Evolutionary conservation across 768 basidiomycete genomes (phyloP), one percentile per base, ranked within the genome.

Genomic region (Coprinopsis sp.): DNA sequence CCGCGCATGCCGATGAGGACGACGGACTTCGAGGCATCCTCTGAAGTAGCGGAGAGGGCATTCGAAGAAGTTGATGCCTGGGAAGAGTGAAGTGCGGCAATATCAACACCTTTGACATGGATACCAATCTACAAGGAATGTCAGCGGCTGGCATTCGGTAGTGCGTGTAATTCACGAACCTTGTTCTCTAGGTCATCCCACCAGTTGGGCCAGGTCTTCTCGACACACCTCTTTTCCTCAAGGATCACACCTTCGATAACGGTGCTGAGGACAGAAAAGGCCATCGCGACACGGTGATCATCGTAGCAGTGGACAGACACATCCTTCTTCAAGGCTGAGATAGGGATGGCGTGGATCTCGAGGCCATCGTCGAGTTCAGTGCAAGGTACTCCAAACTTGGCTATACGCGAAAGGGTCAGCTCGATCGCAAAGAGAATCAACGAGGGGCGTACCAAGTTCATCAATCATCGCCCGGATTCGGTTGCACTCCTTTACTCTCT

Each of bases 181-280:
- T 96, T 96, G 71, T 91, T 93, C 61, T 90, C 81, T 21, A 99
- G 73, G 64, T 98, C 96, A 60, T 98, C 96, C 94, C 95, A 99
- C 91, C 94, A 99, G 61, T 93, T 94, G 0, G 96, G 96, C 95
- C 95, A 99, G 0, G 95, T 99, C 78, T 99, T 99, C 67, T 95
- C 95, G 25, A 99, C 96, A 59, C 96, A 97, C 44, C 94, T 76
- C 67, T 95, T 95, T 70, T 98, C 95, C 59, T 97, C 93, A 23
- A 98, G 74, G 53, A 91, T 69, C 2, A 89, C 87, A n/a, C 77
- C 79, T 27, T 74, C 66, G 31, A 91, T 67, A 3, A 91, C 77
- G 3, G 84, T 76, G 16, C 84, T 82, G 31, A 98, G 71, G 25
- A 97, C 92, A 51, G 87, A 84, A 72, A 97, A 98, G 0, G 94